These are phyloP conservation scores for Clonostachys rosea DNA, from an alignment of 2,329 filamentous ascomycete species.

Conservation along the genomic window DNA sequence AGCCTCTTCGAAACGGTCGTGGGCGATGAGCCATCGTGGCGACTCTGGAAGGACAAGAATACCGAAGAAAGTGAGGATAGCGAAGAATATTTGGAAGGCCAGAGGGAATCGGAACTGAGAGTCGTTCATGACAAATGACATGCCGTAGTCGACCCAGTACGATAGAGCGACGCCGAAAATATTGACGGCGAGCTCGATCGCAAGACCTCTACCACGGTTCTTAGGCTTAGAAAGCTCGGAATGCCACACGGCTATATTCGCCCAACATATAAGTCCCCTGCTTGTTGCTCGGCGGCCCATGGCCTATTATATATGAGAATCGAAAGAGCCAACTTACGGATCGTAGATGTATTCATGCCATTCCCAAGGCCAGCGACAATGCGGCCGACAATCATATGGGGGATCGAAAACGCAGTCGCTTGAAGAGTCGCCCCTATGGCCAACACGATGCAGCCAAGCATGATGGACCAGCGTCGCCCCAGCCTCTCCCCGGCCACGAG, in stretches of 20 bases:
- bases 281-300: not conserved
- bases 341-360: conserved; percentile 15
- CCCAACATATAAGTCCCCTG: conserved; percentile 7
- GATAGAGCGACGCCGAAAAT: conserved; percentile 8
- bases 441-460: conserved; percentile 10
- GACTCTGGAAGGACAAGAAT: conserved; percentile 18
- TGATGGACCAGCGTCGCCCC: conserved; percentile 29
- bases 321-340: not conserved
- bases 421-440: conserved; percentile 34
- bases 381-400: conserved; percentile 32
- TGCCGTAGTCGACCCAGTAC: conserved; percentile 14
- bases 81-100: conserved; percentile 20
- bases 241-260: conserved; percentile 28
- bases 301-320: too few relatives aligned
- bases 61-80: conserved; percentile 11
- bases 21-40: conserved; percentile 18
- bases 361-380: conserved; percentile 33
- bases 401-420: conserved; percentile 26
- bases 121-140: conserved; percentile 19
- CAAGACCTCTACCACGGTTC: conserved; percentile 34
- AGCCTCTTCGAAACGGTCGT: conserved; percentile 18
- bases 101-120: conserved; percentile 25
- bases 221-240: conserved; percentile 36
- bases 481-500: conserved; percentile 33
- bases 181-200: conserved; percentile 22